phyloP scores from a whole-genome alignment of 768 basidiomycete genomes.

The Leccinum uliginosum region DNA sequence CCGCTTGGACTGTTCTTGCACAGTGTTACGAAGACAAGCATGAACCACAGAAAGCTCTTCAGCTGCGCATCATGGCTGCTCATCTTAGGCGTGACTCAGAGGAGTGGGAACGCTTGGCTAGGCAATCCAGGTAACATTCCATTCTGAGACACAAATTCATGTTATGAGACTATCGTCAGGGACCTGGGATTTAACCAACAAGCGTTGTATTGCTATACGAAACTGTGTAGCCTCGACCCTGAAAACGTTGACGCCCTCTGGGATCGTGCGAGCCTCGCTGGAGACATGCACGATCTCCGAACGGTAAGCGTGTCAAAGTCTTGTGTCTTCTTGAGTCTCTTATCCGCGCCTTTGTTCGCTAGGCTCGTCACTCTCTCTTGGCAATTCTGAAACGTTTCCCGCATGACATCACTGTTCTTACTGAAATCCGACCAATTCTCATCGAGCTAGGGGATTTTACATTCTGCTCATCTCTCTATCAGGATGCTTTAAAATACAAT shows the following conservation, averaged over 20 bases:
- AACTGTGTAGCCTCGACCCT: conserved; percentile 74
- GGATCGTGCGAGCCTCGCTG: conserved; percentile 82
- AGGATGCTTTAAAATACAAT: conserved; percentile 71
- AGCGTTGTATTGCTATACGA: conserved; percentile 87
- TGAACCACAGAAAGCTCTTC: conserved; percentile 16
- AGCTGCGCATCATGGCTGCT: conserved; percentile 74
- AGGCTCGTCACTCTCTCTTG: conserved; percentile 28
- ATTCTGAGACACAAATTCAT: conserved; percentile 42
- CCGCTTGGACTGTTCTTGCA: conserved; percentile 83
- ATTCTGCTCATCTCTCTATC: conserved; percentile 63
- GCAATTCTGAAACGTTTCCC: conserved; percentile 33
- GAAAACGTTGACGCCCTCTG: conserved; percentile 81
- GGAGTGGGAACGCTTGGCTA: conserved; percentile 82
- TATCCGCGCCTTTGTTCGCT: not conserved
- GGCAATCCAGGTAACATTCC: conserved; percentile 61
- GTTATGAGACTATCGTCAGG: conserved; percentile 52
- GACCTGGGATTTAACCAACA: conserved; percentile 75
- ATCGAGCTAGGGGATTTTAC: conserved; percentile 60
- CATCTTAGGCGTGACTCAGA: conserved; percentile 81
- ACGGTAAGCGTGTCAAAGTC: conserved; percentile 42
- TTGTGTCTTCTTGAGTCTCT: not conserved
- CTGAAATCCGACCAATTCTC: conserved; percentile 59
- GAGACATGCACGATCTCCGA: conserved; percentile 64
- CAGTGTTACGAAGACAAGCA: conserved; percentile 15
- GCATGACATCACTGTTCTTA: conserved; percentile 74